Evolutionary conservation across 2,329 filamentous ascomycete genomes (phyloP).

Genomic region (Pseudopyricularia cyperi): DNA sequence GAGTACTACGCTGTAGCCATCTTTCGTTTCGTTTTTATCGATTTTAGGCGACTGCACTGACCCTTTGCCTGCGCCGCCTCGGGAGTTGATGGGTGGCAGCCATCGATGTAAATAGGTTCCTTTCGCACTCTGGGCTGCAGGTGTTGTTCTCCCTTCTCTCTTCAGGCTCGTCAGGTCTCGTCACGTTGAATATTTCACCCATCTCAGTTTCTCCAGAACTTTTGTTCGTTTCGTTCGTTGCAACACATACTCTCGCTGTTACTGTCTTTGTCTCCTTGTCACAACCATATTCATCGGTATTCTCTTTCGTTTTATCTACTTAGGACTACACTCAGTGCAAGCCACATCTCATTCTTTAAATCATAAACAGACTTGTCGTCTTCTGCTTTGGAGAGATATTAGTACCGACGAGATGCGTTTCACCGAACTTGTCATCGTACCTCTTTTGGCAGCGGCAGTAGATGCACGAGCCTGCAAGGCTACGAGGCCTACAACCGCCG

Average conservation of each 20-base stretch:
- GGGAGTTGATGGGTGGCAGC: too few relatives aligned
- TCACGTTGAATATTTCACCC: background rate
- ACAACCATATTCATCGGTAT: too few relatives aligned
- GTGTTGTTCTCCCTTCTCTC: background rate
- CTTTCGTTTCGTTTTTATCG: too few relatives aligned
- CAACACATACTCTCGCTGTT: background rate
- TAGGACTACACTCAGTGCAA: background rate
- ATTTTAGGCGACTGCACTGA: too few relatives aligned
- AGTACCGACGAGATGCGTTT: background rate
- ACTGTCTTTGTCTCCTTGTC: background rate
- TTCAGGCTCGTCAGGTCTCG: background rate
- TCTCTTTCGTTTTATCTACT: background rate
- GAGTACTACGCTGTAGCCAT: too few relatives aligned
- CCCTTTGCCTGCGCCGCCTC: too few relatives aligned
- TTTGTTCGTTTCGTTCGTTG: background rate
- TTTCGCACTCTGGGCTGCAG: background rate
- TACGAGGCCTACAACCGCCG: background rate
- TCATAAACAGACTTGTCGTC: background rate
- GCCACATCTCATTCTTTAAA: background rate
- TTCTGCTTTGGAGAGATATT: too few relatives aligned
- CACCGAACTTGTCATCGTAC: background rate
- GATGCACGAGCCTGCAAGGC: background rate
- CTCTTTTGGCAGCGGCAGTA: background rate
- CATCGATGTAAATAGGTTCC: background rate
- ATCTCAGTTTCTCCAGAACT: background rate